Evolutionary conservation across 2,329 filamentous ascomycete genomes (phyloP), one percentile per base, ranked within the genome.

Genomic region (Fusarium sacchari): DNA sequence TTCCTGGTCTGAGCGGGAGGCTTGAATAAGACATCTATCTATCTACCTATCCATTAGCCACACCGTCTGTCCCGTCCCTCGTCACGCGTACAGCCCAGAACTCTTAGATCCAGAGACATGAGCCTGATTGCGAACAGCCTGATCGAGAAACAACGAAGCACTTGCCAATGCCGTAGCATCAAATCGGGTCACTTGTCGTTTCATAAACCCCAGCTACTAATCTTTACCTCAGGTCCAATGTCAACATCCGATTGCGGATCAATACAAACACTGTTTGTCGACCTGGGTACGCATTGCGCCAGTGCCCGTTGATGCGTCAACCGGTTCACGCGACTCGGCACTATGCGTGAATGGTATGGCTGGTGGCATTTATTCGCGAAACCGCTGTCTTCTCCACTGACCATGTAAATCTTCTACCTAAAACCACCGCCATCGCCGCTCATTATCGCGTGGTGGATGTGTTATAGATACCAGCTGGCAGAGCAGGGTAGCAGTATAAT

Each of bases 261-360:
- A 60, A 66, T 61, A 60, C 52, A 59, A 66, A 53, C 49, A 49
- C 55, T 39, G 49, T 28, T 50, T 49, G 49, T 30, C 30, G 43
- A 49, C 55, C 42, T 64, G 32, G 42, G 60, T 59, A 43, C 36
- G 39, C 22, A 56, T 71, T 37, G 57, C 52, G 63, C 59, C 60
- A 63, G 56, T 69, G 53, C 50, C 53, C 49, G 72, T 76, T 76
- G 73, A 67, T 77, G 70, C 59, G 71, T 72, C 69, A 74, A 75
- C 64, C 49, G 43, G 66, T 71, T 69, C 71, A 60, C 58, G 72
- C 60, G 66, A 58, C 46, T 67, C 60, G 52, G 52, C 55, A 68
- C 50, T 34, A 46, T 62, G 34, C 44, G 32, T 60, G 36, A 26
- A 53, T 49, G 40, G 39, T 28, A 55, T 50, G 30, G 57, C 59